Base-by-base conservation (phyloP, 805 yeast species). In the Candida loeiensis region DNA sequence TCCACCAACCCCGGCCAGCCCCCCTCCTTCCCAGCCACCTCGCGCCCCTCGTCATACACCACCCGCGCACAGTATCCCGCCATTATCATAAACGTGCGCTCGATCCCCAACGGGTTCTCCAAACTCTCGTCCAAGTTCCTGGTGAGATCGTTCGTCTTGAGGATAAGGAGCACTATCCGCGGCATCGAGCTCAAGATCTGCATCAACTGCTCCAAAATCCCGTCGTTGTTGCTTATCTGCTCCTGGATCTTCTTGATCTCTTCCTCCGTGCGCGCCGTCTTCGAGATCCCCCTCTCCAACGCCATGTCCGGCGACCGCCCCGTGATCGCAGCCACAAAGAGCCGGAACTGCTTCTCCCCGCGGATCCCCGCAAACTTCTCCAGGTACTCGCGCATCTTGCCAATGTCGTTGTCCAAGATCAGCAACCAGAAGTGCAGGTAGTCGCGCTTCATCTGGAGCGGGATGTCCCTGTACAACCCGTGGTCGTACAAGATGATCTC, bases 351-450 rank as follows among this genome's bases (percentile, higher is more conserved):
- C 53, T 87, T 85, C 6, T 80, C 81, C 20, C 84, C 91, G 26
- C 66, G 64, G 24, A 93, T 80, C 15, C 85, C 80, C 2, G 97
- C 95, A 62, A 93, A 82, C 50, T 68, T 73, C 37, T 77, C 74
- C 16, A 96, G 95, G 57, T 88, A 86, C 33, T 67, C 49, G 43
- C 75, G 72, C 95, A 93, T 87, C 12, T 66, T 65, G 2, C 67
- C 73, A 9, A 73, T 72, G 56, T 90, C 79, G 29, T 76, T 75
- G 49, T 88, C 91, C 43, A 93, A 63, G 37, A 93, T 64, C 0
- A 96, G 87, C 14, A 93, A 66, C 99, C 99, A 93, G 56, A 93
- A 87, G 46, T 80, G 84, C 1, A 97, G 85, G 59, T 93, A 93
- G 45, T 84, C 82, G 14, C 88, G 68, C 46, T 95, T 78, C 76